phyloP scores from a whole-genome alignment of 2,329 filamentous ascomycete species.

The Laburnicola sp. region DNA sequence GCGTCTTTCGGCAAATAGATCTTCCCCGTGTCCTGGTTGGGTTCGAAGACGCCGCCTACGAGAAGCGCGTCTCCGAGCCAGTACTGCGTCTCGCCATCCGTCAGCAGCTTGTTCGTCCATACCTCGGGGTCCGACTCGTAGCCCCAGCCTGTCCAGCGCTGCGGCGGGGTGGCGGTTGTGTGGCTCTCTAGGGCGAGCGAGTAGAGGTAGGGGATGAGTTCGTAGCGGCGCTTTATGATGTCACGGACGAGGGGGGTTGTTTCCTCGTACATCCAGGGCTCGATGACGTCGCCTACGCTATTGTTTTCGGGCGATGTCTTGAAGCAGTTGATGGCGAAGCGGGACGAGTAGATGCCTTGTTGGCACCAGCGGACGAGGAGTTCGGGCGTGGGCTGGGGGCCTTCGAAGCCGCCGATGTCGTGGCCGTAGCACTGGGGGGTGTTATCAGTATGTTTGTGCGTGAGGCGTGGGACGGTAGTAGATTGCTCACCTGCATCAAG shows the following conservation, averaged over 20 bases:
- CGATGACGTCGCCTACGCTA: constrained; percentile 70
- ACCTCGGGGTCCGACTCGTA: constrained; percentile 68
- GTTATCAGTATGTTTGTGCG: not conserved
- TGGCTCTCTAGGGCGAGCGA: constrained; percentile 66
- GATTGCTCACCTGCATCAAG: constrained; percentile 58
- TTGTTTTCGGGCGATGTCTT: constrained; percentile 70
- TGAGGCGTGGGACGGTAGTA: not conserved
- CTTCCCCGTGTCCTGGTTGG: constrained; percentile 56
- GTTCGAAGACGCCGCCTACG: constrained; percentile 68
- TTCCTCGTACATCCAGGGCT: constrained; percentile 76
- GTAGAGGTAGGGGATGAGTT: constrained; percentile 72
- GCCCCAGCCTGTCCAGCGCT: constrained; percentile 74
- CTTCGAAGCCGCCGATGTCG: constrained; percentile 76
- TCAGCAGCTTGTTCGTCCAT: constrained; percentile 61
- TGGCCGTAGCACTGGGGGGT: constrained; percentile 67
- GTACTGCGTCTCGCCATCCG: constrained; percentile 69
- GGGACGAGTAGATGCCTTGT: constrained; percentile 68
- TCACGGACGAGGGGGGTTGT: constrained; percentile 65
- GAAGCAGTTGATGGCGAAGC: constrained; percentile 78
- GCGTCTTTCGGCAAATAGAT: constrained; percentile 64
- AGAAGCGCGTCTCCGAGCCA: constrained; percentile 71
- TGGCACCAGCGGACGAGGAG: constrained; percentile 74
- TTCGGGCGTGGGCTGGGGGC: constrained; percentile 70
- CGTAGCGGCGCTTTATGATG: constrained; percentile 71
- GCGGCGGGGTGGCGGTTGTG: constrained; percentile 62